Conservation (phyloP, 1,284 basidiomycete species). For the Trichosporon faecale region DNA sequence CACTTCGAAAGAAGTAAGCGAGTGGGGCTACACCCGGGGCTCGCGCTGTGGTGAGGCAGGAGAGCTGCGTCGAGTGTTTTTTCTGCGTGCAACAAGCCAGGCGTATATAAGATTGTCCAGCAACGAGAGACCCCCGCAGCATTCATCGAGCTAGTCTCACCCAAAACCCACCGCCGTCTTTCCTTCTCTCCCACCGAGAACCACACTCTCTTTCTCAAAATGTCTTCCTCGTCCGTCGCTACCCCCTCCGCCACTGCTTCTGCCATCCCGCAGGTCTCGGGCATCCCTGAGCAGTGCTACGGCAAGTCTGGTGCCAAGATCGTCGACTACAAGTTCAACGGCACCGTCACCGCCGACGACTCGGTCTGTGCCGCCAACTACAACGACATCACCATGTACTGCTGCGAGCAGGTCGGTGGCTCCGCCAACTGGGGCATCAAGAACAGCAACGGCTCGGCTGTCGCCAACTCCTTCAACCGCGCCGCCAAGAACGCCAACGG, state of each 20-base stretch:
- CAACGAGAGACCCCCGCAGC: neutral
- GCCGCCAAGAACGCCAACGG: neutral
- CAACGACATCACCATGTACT: slow-evolving; percentile 4
- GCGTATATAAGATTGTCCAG: neutral
- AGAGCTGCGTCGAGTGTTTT: neutral
- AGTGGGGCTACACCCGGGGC: neutral
- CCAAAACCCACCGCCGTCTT: neutral
- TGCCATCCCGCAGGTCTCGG: neutral
- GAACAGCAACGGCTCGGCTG: neutral
- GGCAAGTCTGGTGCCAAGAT: neutral
- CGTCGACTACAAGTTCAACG: neutral
- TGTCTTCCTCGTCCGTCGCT: neutral
- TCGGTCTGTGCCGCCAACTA: slow-evolving; percentile 5
- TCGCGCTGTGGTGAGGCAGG: neutral
- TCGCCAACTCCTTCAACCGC: neutral
- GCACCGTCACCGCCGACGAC: neutral
- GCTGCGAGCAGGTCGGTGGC: slow-evolving; percentile 7
- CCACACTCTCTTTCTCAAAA: slow-evolving; percentile 8
- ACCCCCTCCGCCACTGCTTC: neutral
- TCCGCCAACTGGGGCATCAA: neutral
- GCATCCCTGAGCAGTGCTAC: neutral
- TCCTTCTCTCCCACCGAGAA: neutral
- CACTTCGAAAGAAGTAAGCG: neutral
- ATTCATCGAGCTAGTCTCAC: slow-evolving; percentile 3
- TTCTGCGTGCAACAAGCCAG: neutral